A percentile compares a stretch with the other conserved stretches of the same genome.
phyloP scores from a whole-genome alignment of 2,329 filamentous ascomycete genomes.

The Magnaporthiopsis poae region DNA sequence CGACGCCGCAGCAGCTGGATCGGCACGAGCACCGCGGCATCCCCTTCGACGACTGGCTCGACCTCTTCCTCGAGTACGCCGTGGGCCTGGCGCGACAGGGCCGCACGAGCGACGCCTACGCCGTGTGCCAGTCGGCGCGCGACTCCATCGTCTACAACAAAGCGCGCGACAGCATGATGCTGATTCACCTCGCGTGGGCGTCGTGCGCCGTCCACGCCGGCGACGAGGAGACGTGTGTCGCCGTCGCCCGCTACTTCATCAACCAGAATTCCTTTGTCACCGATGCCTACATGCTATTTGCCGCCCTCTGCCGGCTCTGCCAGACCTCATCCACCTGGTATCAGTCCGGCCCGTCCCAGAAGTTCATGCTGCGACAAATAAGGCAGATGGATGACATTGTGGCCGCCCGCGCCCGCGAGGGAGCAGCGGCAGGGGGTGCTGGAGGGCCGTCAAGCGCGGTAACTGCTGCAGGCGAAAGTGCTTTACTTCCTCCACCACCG shows the following conservation, averaged over 20 bases:
- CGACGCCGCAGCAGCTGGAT: slow-evolving; percentile 14
- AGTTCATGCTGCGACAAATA: slow-evolving; percentile 84
- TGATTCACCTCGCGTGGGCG: slow-evolving; percentile 71
- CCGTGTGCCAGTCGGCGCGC: slow-evolving; percentile 65
- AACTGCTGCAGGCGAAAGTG: not conserved
- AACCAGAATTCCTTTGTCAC: slow-evolving; percentile 69
- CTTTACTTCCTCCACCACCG: not conserved
- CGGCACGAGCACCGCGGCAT: slow-evolving; percentile 54
- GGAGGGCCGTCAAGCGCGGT: not conserved
- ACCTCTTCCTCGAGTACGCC: slow-evolving; percentile 81
- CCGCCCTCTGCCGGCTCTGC: slow-evolving; percentile 65
- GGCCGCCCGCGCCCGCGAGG: slow-evolving; percentile 2
- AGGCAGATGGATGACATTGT: slow-evolving; percentile 72
- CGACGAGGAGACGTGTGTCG: slow-evolving; percentile 66
- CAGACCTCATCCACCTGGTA: slow-evolving; percentile 67
- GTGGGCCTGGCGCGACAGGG: slow-evolving; percentile 61
- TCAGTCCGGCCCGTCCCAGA: slow-evolving; percentile 71
- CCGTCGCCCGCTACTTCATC: slow-evolving; percentile 73
- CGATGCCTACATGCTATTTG: slow-evolving; percentile 75
- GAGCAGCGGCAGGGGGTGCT: not conserved
- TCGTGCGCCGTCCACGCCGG: slow-evolving; percentile 74
- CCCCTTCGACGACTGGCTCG: slow-evolving; percentile 74
- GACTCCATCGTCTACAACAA: slow-evolving; percentile 77
- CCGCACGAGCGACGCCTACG: slow-evolving; percentile 64
- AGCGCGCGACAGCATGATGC: slow-evolving; percentile 54